phyloP scores from a whole-genome alignment of 2,329 filamentous ascomycete species.

The Parastagonospora nodorum region DNA sequence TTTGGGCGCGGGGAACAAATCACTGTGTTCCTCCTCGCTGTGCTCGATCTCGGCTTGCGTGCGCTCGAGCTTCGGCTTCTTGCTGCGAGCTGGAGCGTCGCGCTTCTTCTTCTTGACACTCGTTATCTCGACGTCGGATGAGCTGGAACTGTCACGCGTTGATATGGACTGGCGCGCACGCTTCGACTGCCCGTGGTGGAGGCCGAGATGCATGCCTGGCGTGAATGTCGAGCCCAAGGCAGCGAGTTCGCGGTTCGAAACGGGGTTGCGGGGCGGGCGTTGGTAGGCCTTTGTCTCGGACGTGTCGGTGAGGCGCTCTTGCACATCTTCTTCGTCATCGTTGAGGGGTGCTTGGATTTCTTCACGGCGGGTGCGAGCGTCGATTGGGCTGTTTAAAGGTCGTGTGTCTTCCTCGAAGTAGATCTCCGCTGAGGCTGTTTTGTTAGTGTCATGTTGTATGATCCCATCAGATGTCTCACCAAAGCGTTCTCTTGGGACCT shows the following conservation, averaged over 20 bases:
- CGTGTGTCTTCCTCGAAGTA: too few relatives aligned
- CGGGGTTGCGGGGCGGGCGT: not conserved
- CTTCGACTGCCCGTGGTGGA: not conserved
- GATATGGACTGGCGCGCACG: not conserved
- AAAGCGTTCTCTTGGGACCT: too few relatives aligned
- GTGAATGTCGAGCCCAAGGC: not conserved
- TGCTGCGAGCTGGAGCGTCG: not conserved
- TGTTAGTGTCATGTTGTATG: too few relatives aligned
- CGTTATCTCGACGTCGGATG: not conserved
- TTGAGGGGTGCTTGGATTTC: not conserved
- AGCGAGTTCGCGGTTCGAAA: not conserved
- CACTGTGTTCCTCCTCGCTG: not conserved
- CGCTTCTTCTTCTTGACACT: not conserved
- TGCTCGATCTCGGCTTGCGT: not conserved
- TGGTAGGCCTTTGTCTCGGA: not conserved
- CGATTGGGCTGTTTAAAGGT: too few relatives aligned
- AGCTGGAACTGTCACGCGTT: not conserved
- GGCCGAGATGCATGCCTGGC: conserved; percentile 1
- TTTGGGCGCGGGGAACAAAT: too few relatives aligned
- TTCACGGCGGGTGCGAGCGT: not conserved
- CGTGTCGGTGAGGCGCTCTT: not conserved
- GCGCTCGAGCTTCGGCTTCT: not conserved
- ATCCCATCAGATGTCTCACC: too few relatives aligned
- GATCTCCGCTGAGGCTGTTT: too few relatives aligned
- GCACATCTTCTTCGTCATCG: not conserved